Percentiles rank a stretch among this genome's conserved stretches.
These are phyloP conservation scores for Plasmodiophora brassicae DNA, from an alignment of 208 protist genomes.

Conservation along the genomic window DNA sequence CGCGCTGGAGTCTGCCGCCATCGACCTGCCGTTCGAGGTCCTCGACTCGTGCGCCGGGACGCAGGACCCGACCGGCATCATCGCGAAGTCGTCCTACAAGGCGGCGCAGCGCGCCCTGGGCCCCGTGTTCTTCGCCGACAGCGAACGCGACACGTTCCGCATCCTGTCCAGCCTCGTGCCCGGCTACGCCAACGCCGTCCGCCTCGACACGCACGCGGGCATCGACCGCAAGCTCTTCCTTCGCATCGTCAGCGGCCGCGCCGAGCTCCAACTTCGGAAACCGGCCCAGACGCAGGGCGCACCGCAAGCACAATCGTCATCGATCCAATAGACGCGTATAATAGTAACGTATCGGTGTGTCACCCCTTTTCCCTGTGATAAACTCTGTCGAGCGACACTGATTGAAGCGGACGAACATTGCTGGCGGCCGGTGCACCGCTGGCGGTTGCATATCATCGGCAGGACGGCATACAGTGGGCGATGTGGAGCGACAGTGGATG, in stretches of 20 bases:
- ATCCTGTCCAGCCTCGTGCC: not conserved
- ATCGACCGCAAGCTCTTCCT: conserved; percentile 1
- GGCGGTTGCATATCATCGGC: no score
- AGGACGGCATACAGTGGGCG: no score
- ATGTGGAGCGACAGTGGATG: no score
- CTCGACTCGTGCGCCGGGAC: not conserved
- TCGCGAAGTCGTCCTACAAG: not conserved
- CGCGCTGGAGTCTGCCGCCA: not conserved
- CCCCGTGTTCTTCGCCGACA: conserved; percentile 14
- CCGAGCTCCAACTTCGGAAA: conserved; percentile 6
- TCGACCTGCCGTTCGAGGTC: not conserved
- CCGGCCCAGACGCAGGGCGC: no score
- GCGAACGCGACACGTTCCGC: not conserved
- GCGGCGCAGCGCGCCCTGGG: not conserved
- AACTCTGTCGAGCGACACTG: no score
- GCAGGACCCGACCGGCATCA: not conserved
- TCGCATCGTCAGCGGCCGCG: not conserved
- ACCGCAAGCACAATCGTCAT: no score
- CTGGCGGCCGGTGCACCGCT: no score
- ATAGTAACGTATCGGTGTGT: no score
- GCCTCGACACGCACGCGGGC: not conserved
- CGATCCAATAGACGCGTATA: no score
- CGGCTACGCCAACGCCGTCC: not conserved
- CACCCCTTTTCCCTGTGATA: no score
- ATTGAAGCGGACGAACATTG: no score